phyloP scores from a whole-genome alignment of 176 grass and related monocot genomes.

The Eragrostis curvula region DNA sequence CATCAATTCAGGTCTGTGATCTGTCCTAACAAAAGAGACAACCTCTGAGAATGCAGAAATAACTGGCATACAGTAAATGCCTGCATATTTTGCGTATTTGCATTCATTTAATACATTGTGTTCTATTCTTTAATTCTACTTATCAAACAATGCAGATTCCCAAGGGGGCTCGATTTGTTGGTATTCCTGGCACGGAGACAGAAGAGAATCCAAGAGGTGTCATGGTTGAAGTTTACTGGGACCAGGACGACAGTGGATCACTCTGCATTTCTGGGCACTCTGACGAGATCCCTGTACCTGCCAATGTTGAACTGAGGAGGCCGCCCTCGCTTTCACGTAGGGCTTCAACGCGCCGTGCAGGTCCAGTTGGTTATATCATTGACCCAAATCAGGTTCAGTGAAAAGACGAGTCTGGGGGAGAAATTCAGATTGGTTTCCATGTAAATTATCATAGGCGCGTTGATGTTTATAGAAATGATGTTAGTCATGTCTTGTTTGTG shows the following conservation, averaged over 20 bases:
- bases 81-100: background rate
- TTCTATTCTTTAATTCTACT: slow-evolving; percentile 9
- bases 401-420: slow-evolving; percentile 34
- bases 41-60: slow-evolving; percentile 21
- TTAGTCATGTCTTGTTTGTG: slow-evolving; percentile 25
- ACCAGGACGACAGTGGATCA: slow-evolving; percentile 79
- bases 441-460: slow-evolving; percentile 41
- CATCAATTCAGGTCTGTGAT: slow-evolving; percentile 78
- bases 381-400: slow-evolving; percentile 55
- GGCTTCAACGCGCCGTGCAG: slow-evolving; percentile 32
- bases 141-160: slow-evolving; percentile 66
- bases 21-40: background rate
- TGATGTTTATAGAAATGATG: slow-evolving; percentile 25
- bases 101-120: slow-evolving; percentile 5
- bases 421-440: slow-evolving; percentile 8
- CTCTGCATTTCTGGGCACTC: slow-evolving; percentile 93
- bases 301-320: slow-evolving; percentile 55
- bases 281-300: slow-evolving; percentile 55
- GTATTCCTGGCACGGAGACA: slow-evolving; percentile 89
- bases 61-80: slow-evolving; percentile 1
- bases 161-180: slow-evolving; percentile 79
- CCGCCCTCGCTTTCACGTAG: slow-evolving; percentile 51
- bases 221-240: slow-evolving; percentile 98
- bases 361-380: slow-evolving; percentile 64
- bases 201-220: slow-evolving; percentile 78